phyloP scores from a whole-genome alignment of 106 monocot genomes.

The Gastrodia elata region DNA sequence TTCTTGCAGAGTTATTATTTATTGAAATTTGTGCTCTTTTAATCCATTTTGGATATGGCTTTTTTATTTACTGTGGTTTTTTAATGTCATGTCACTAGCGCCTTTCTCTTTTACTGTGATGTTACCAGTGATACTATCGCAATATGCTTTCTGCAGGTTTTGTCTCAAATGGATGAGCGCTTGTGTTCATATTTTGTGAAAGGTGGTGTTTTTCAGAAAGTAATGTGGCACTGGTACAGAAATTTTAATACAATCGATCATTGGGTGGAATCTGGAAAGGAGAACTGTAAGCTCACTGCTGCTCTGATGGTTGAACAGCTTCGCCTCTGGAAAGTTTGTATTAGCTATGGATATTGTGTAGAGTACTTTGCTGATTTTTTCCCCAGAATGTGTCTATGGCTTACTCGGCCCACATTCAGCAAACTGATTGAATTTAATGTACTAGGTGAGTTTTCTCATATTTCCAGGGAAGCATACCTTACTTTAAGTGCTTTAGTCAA shows the following conservation, averaged over 20 bases:
- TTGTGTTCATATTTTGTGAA: constrained; percentile 60
- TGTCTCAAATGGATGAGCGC: constrained; percentile 53
- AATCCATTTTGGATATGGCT: too few relatives aligned
- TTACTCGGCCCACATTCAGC: constrained; percentile 49
- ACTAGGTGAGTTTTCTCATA: constrained; percentile 60
- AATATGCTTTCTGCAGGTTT: constrained; percentile 36
- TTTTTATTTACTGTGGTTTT: too few relatives aligned
- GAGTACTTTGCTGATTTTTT: constrained; percentile 72
- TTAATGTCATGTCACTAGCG: too few relatives aligned
- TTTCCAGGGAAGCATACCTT: constrained; percentile 62
- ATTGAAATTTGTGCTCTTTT: not conserved
- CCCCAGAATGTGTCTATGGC: constrained; percentile 62
- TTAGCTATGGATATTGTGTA: constrained; percentile 76
- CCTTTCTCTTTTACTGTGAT: not conserved
- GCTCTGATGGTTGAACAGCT: constrained; percentile 68
- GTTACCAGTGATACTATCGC: not conserved
- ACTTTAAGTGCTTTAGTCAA: constrained; percentile 60
- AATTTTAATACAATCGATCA: constrained; percentile 42
- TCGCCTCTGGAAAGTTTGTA: constrained; percentile 85
- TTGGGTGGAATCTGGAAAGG: constrained; percentile 59
- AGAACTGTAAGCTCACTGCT: constrained; percentile 56
- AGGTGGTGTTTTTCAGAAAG: constrained; percentile 54
- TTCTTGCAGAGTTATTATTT: not conserved
- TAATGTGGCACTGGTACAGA: constrained; percentile 75
- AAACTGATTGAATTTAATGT: constrained; percentile 47